Base-by-base conservation (phyloP, 352 stramenopile genomes). In the Phytopythium oedochilum region DNA sequence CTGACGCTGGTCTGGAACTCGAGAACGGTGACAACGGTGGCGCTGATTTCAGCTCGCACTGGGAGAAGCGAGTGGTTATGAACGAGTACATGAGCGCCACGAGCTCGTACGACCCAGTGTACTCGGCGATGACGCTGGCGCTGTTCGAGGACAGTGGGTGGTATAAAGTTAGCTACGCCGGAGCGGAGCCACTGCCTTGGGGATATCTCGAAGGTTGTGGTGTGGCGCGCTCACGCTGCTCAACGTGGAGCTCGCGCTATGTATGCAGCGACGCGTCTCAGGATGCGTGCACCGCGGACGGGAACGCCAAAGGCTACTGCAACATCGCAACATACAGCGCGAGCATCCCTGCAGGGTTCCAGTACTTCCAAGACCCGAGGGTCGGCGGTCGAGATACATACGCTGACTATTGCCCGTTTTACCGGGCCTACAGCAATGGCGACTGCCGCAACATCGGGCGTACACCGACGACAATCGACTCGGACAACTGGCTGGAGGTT, bases 51-150 rank as follows among this genome's bases (percentile, higher is more conserved):
- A 88, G 75, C 11, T 89, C 77, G 3, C 83, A 94, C 58, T 92
- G 82, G 82, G 83, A 94, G n/a, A 92, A 94, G 34, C 81, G 83
- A 20, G 45, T 90, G 17, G 62, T 88, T 4, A 83, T 86, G 71
- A 90, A 93, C 36, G 83, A 93, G 61, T 91, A 89, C 56, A 93
- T 93, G 83, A 92, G 75, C 31, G 80, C 81, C 14, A 90, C 79
- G 23, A 87, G 73, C 32, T 72, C 78, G 42, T 86, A 88, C 51
- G 85, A 89, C 46, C 73, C 76, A 1, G 81, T 93, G 1, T 90
- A 86, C 40, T 90, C 78, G 28, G 66, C 74, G 8, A 64, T 93
- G 23, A 92, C 83, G 17, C 58, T 93, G 0, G 81, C 83, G 14
- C 57, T 93, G 32, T 92, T 93, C 58, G 81, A 87, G 57, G 83